Conservation (phyloP, 768 basidiomycete species). For the Leccinum arenicola region DNA sequence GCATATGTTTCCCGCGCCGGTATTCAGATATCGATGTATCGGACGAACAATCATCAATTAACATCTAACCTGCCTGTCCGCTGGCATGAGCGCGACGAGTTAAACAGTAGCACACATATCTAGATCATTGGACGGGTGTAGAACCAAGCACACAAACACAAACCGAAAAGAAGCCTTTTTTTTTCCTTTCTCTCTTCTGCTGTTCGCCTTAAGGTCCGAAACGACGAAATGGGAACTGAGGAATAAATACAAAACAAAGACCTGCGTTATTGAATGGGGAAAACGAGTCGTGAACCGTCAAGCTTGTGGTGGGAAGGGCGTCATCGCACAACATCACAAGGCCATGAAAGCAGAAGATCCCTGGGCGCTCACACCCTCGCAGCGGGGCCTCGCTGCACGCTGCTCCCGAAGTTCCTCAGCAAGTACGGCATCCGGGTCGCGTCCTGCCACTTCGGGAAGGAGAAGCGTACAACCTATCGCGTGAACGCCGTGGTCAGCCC, state of each 20-base stretch:
- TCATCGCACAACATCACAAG: not conserved
- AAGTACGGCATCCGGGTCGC: slow-evolving; percentile 48
- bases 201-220: not conserved
- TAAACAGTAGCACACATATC: not conserved
- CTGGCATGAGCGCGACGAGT: not conserved
- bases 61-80: not conserved
- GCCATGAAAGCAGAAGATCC: not conserved
- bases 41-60: not conserved
- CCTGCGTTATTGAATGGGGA: not conserved
- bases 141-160: not conserved
- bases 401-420: slow-evolving; percentile 36
- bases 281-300: not conserved
- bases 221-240: not conserved
- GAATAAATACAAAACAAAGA: not conserved
- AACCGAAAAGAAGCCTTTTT: not conserved
- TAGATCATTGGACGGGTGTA: not conserved
- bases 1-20: not conserved
- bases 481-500: not conserved
- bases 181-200: not conserved
- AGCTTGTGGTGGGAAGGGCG: not conserved
- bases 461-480: slow-evolving; percentile 39
- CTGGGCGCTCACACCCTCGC: not conserved
- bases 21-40: not conserved
- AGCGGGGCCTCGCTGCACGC: not conserved
- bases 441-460: slow-evolving; percentile 49